Base-by-base conservation (phyloP, 2,329 filamentous ascomycete genomes). In the Pseudohalonectria lignicola region DNA sequence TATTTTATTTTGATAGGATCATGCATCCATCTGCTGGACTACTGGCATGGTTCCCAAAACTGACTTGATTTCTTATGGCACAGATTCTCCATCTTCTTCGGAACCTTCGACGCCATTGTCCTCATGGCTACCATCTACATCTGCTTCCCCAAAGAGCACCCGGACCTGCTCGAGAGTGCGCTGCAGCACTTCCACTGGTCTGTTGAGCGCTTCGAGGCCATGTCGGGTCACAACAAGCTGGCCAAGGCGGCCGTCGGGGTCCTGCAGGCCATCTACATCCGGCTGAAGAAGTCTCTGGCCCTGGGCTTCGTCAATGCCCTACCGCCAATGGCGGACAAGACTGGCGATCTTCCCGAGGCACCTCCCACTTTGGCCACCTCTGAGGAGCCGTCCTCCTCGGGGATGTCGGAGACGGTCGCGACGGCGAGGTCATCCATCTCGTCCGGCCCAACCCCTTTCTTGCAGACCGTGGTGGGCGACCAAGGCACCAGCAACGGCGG, bases 31-130 rank as follows among this genome's bases (percentile, higher is more conserved):
- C n/a, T n/a, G n/a, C n/a, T n/a, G n/a, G n/a, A n/a, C n/a, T n/a
- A n/a, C n/a, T n/a, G n/a, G n/a, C n/a, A n/a, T n/a, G n/a, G n/a
- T n/a, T n/a, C n/a, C n/a, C n/a, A n/a, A n/a, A n/a, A n/a, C n/a
- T n/a, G n/a, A n/a, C n/a, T n/a, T n/a, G n/a, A n/a, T n/a, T n/a
- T n/a, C n/a, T n/a, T n/a, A n/a, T n/a, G n/a, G n/a, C n/a, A 18
- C 31, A 66, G 61, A 18, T 74, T 74, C 45, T 62, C 67, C 13
- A 59, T 79, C 4, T 78, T 79, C 50, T 77, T 76, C 37, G 73
- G 72, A 37, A 78, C 72, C 6, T 79, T 80, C 42, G 76, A 80
- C 47, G 75, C 76, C 12, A 68, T 78, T 16, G 71, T 79, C 13
- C 61, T 79, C 39, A 62, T 78, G 38, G 69, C 75, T 0, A 69